Evolutionary conservation across 805 yeast genomes (phyloP), one percentile per base, ranked within the genome.

Genomic region (Scheffersomyces ergatensis): DNA sequence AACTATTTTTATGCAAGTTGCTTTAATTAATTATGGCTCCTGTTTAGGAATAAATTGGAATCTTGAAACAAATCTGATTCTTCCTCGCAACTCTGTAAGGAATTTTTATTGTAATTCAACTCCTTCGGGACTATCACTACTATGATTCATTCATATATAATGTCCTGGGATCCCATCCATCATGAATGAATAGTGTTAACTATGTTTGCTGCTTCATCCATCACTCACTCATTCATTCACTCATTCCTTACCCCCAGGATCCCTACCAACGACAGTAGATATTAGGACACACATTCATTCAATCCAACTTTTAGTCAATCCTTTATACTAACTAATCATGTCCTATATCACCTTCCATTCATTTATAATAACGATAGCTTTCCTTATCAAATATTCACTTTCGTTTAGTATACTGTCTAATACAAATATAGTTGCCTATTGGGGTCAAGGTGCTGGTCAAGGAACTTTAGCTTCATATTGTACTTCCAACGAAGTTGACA

Each of bases 371-470:
- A 29, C 18, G 5, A 8, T 29, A 5, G 5, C 5, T 5, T 29
- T 15, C 4, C 11, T 29, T 14, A 15, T 29, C 5, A 13, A 18
- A 5, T 5, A 5, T 8, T 5, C 32, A 29, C 32, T 29, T 14
- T 29, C 32, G 7, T 29, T 29, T 29, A 18, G 15, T 29, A 29
- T 29, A 14, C 17, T 8, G 17, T 41, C 44, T 19, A 38, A 36
- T 16, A 35, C 71, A 24, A 85, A 86, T 48, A 78, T 88, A 29
- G 96, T 84, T 17, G 72, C 85, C 6, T 89, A 89, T 65, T 89
- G 96, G 96, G 96, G 97, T 39, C 96, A 89, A 63, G 55, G 55
- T 42, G 53, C 63, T 11, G 55, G 49, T 24, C 81, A 78, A 50
- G 63, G 62, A 40, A 35, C 52, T 18, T 52, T 66, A 48, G 43